A percentile compares a stretch with the other conserved stretches of the same genome.
These are phyloP conservation scores for Bretschneidera sinensis DNA, from an alignment of 345 rosid genomes.

Conservation along the genomic window DNA sequence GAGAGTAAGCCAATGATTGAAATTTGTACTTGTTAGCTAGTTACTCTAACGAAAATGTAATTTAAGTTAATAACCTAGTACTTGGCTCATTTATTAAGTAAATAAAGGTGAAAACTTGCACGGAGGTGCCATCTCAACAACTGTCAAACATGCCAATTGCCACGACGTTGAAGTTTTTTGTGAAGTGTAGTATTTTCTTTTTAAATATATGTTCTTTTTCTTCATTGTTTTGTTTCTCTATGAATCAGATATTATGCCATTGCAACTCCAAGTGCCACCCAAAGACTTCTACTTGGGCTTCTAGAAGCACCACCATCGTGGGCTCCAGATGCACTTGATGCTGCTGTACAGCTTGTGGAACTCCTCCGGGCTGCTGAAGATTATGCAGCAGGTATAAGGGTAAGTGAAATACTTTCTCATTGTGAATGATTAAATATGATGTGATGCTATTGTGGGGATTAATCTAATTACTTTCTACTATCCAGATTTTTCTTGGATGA, in stretches of 20 bases:
- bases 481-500: not conserved
- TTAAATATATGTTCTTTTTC: constrained; percentile 10
- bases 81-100: not conserved
- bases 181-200: not conserved
- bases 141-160: too few relatives aligned
- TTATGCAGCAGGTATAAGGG: constrained; percentile 92
- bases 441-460: not conserved
- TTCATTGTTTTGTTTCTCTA: constrained; percentile 17
- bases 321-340: constrained; percentile 99
- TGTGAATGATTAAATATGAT: not conserved
- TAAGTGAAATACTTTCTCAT: constrained; percentile 30
- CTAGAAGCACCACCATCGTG: constrained; percentile 98
- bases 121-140: not conserved
- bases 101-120: not conserved
- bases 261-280: constrained; percentile 99
- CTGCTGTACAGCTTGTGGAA: constrained; percentile 99
- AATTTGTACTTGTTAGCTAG: not conserved
- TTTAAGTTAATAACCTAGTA: not conserved
- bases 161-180: too few relatives aligned
- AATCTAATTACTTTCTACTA: not conserved
- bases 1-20: not conserved
- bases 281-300: constrained; percentile 93
- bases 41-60: too few relatives aligned
- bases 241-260: constrained; percentile 77
- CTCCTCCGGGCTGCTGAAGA: constrained; percentile 98